Evolutionary conservation across 2,329 filamentous ascomycete genomes (phyloP).

Genomic region (Boeremia lycopersici): DNA sequence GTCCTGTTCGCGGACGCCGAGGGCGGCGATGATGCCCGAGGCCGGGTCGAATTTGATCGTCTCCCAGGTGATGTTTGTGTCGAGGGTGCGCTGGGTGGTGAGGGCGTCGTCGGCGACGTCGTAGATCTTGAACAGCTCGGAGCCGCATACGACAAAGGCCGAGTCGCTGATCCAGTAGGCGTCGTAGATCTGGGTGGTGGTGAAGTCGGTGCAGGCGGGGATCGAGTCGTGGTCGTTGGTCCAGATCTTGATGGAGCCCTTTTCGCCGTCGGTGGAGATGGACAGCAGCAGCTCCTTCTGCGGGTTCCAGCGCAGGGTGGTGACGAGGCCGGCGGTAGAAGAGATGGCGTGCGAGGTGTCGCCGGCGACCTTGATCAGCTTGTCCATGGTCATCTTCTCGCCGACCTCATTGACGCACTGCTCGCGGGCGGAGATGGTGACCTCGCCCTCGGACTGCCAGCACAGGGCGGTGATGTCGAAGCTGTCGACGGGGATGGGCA

Average conservation of each 20-base stretch:
- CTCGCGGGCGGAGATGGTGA: constrained; percentile 44
- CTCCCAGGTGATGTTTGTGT: constrained; percentile 45
- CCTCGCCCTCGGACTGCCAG: constrained; percentile 43
- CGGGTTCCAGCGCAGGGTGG: constrained; percentile 45
- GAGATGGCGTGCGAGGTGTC: constrained; percentile 42
- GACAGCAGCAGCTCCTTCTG: constrained; percentile 42
- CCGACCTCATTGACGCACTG: constrained; percentile 44
- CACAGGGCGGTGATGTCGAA: constrained; percentile 46
- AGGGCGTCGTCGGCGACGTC: constrained; percentile 38
- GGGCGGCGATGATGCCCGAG: constrained; percentile 48
- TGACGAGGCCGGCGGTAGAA: constrained; percentile 46
- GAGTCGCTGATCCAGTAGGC: constrained; percentile 53
- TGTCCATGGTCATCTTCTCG: constrained; percentile 47
- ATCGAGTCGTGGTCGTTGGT: constrained; percentile 44
- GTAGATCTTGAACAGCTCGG: constrained; percentile 48
- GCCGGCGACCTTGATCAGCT: constrained; percentile 43
- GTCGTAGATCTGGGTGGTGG: constrained; percentile 50
- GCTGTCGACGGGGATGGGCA: constrained; percentile 37
- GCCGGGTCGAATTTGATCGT: constrained; percentile 48
- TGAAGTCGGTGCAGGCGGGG: constrained; percentile 51
- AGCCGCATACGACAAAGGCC: constrained; percentile 53
- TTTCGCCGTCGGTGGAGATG: constrained; percentile 48
- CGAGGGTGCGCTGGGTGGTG: constrained; percentile 37
- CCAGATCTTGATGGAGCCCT: constrained; percentile 49
- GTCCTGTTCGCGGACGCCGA: constrained; percentile 34